Evolutionary conservation across 2,329 filamentous ascomycete species (phyloP), one percentile per base, ranked within the genome.

Genomic region (Stemphylium lycopersici): DNA sequence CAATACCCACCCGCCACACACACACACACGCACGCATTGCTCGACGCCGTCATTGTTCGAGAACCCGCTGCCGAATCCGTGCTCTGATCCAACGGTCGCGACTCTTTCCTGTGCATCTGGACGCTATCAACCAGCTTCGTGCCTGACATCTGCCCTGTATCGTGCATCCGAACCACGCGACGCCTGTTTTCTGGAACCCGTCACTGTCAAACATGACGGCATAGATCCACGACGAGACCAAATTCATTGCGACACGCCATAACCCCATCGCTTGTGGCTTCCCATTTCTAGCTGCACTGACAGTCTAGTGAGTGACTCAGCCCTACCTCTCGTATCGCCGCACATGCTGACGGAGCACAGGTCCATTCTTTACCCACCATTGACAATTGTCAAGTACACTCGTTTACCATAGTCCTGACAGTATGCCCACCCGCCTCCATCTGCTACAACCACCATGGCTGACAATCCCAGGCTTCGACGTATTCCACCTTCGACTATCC

Each of bases 331-430:
- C 37, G 37, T 34, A 22, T 16, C 37, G 15, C 43, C 5, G 10
- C 32, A 16, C 12, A 18, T 53, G 40, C 31, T 72, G 58, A 73
- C 59, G 16, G 22, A 12, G 13, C 13, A 36, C 56, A 73, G 70
- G 67, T 73, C 68, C 74, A 75, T 65, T 76, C 74, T 58, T 75
- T 75, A 66, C 36, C 48, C 59, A 65, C 47, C 46, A 66, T 75
- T 76, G 73, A 74, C 63, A 60, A 65, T 75, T 68, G 78, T 80
- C 79, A 80, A 79, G 72, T 79, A 77, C 79, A 81, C 77, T 81
- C 79, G 78, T 80, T 81, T 81, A 73, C 65, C 69, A 58, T 60
- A 58, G 57, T 65, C 70, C 70, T 72, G 69, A 78, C 73, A 71
- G 71, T 74, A 65, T 40, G 71, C 66, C 20, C 26, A 8, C 43